These are phyloP conservation scores for Kodamaea restingae DNA, from an alignment of 805 yeast genomes.

Conservation along the genomic window DNA sequence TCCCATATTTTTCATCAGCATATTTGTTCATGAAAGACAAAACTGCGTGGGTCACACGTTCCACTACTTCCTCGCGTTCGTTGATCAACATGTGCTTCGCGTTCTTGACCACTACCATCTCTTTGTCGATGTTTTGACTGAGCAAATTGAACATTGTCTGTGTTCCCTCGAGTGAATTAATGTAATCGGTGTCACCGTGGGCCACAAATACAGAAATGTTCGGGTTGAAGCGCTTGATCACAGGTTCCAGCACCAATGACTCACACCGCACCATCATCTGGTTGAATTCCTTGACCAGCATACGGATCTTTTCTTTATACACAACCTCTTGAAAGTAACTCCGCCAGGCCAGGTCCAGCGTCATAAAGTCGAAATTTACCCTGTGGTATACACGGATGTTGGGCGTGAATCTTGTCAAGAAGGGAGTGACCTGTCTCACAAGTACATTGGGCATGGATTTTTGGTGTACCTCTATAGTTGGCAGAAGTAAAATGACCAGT, in stretches of 20 bases:
- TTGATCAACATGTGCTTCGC: conserved; percentile 9
- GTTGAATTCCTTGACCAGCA: conserved; percentile 8
- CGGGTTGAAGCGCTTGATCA: conserved; percentile 7
- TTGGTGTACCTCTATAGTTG: conserved; percentile 5
- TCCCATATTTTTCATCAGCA: conserved; percentile 7
- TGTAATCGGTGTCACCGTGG: conserved; percentile 7
- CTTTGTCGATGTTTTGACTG: conserved; percentile 8
- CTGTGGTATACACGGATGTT: conserved; percentile 8
- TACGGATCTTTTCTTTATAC: conserved; percentile 6
- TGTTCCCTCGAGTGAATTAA: conserved; percentile 3
- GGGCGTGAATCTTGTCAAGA: conserved; percentile 5
- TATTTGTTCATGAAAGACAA: conserved; percentile 8
- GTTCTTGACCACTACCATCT: conserved; percentile 5
- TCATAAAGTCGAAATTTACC: conserved; percentile 5
- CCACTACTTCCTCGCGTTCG: conserved; percentile 1
- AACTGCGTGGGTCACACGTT: conserved; percentile 1
- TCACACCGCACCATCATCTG: conserved; percentile 7
- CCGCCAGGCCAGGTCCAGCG: conserved; percentile 7
- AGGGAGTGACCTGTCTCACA: conserved; percentile 5
- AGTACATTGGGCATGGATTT: conserved; percentile 2
- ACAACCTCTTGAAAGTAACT: conserved; percentile 4
- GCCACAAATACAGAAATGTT: conserved; percentile 7
- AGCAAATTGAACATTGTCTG: conserved; percentile 1
- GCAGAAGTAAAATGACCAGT: conserved; percentile 2
- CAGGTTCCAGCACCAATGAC: conserved; percentile 6